Evolutionary conservation across 2,329 filamentous ascomycete species (phyloP), one percentile per base, ranked within the genome.

Genomic region (Pyrenophora graminea): DNA sequence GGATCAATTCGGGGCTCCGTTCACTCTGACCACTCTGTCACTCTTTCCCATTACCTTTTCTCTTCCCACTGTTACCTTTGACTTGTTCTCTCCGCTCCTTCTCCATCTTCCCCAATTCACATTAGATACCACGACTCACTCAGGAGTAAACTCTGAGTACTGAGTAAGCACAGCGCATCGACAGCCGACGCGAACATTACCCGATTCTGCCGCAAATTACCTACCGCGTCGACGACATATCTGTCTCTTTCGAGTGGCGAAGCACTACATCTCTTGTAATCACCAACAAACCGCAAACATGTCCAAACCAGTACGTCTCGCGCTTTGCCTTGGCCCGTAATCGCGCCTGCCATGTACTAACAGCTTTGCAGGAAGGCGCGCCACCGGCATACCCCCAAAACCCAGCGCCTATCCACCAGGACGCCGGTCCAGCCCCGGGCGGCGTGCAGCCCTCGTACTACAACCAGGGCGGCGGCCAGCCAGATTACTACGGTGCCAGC

Each of bases 341-440:
- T 25, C 23, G 7, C 23, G 2, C 23, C 21, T 4, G 21, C 21
- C 21, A 23, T 23, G 21, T 44, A 21, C 48, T 62, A 47, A 60
- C 46, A 27, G n/a, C 17, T 19, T 18, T 39, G 31, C 15, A 65
- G 63, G 61, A 48, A 25, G 66, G 67, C 56, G 67, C 70, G 45
- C 70, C 70, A 10, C 70, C 71, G 6, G 50, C 64, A 30, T 74
- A 72, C 56, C 70, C 69, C 10, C 59, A 65, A 48, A 60, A 63
- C 3, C 68, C 68, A 12, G 62, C 65, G 3, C 69, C 68, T n/a
- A 47, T 60, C 25, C 68, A 72, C 55, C 53, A 67, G 37, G 69
- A 72, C 51, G 60, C 63, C 32, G 61, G 62, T 33, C 58, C 68
- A 30, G 52, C 55, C 13, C 53, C 51, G 13, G 55, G 54, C 36